phyloP scores from a whole-genome alignment of 768 basidiomycete genomes.

The Amanita pseudoporphyria region DNA sequence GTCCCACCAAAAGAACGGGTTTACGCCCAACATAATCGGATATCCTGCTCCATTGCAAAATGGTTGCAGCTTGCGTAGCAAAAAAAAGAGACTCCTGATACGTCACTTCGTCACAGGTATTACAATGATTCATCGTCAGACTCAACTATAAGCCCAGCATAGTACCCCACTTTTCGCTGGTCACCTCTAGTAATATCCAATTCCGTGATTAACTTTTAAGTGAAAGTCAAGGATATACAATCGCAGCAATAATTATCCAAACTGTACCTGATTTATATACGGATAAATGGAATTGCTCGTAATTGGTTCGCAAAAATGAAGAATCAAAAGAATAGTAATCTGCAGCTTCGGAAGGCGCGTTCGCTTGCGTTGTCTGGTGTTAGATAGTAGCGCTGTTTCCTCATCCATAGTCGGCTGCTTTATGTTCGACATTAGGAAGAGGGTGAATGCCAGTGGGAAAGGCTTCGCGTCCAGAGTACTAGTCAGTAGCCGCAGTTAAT shows the following conservation, averaged over 20 bases:
- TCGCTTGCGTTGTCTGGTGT: background rate
- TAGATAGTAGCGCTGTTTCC: slow-evolving; percentile 2
- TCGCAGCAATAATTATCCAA: no score
- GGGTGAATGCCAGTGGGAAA: no score
- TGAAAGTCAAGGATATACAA: background rate
- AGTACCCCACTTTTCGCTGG: slow-evolving; percentile 56
- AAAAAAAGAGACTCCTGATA: slow-evolving; percentile 55
- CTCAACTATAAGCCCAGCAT: slow-evolving; percentile 49
- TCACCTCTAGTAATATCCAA: slow-evolving; percentile 58
- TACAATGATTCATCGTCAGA: background rate
- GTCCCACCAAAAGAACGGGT: slow-evolving; percentile 47
- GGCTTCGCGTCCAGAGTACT: no score
- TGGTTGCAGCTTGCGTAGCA: slow-evolving; percentile 43
- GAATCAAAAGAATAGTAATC: slow-evolving; percentile 33
- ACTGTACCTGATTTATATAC: slow-evolving; percentile 5
- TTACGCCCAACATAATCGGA: slow-evolving; percentile 55
- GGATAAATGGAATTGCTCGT: slow-evolving; percentile 5
- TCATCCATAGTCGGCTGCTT: background rate
- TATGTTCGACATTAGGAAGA: background rate
- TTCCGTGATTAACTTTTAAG: slow-evolving; percentile 44
- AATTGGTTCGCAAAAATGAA: slow-evolving; percentile 29
- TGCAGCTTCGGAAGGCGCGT: slow-evolving; percentile 47
- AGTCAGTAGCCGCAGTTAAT: no score
- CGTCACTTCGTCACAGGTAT: background rate
- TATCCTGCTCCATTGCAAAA: slow-evolving; percentile 54